Evolutionary conservation across 441 rosid genomes (phyloP).

Genomic region (Daphne laureola): DNA sequence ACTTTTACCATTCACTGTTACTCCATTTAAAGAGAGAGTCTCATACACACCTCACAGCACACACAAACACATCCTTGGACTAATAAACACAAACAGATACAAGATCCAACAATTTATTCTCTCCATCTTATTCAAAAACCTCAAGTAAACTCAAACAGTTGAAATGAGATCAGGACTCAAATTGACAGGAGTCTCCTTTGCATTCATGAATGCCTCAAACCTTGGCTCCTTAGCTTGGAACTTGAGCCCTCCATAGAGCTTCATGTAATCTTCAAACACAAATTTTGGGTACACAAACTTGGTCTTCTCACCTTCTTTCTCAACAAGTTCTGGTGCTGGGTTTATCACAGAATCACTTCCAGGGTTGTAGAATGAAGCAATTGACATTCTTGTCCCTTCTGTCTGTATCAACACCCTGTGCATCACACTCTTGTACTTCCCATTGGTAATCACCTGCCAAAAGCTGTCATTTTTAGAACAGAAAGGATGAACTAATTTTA

Average conservation of each 20-base stretch:
- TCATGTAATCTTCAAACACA: slow-evolving; percentile 70
- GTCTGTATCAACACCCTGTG: slow-evolving; percentile 49
- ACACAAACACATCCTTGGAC: too few relatives aligned
- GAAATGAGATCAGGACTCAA: slow-evolving; percentile 19
- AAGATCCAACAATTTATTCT: too few relatives aligned
- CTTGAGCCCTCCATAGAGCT: slow-evolving; percentile 51
- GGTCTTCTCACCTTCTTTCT: slow-evolving; percentile 21
- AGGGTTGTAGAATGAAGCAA: slow-evolving; percentile 71
- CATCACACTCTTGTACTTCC: slow-evolving; percentile 58
- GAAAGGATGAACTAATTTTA: too few relatives aligned
- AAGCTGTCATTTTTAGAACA: too few relatives aligned
- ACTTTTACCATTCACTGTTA: too few relatives aligned
- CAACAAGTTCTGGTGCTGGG: slow-evolving; percentile 45
- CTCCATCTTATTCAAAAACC: too few relatives aligned
- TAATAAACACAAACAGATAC: neutral
- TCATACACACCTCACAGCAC: neutral
- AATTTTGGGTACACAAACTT: slow-evolving; percentile 45
- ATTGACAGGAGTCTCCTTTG: slow-evolving; percentile 10
- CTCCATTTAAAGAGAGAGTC: too few relatives aligned
- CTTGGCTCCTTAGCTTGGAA: slow-evolving; percentile 70
- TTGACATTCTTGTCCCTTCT: slow-evolving; percentile 60
- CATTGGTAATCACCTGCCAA: slow-evolving; percentile 57
- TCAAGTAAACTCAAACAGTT: slow-evolving; percentile 13
- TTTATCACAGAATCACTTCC: slow-evolving; percentile 49
- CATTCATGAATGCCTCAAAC: slow-evolving; percentile 53